Conservation (phyloP, 495 filamentous ascomycete genomes). For the Lasiosphaeria hispida region DNA sequence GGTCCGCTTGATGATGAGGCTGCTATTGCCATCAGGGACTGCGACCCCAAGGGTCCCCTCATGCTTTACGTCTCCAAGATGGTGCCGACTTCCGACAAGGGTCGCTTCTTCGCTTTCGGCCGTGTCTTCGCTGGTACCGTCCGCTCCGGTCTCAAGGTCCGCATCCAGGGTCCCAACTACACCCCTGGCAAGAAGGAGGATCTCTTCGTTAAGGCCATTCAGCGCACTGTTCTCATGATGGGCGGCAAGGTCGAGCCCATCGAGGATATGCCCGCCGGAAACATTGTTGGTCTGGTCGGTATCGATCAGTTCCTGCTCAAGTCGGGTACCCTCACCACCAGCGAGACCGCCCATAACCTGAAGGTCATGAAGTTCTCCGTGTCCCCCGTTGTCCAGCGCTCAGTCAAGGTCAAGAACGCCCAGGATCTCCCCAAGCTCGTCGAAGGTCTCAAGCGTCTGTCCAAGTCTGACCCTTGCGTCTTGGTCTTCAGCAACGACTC, state of each 20-base stretch:
- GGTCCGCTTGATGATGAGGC: constrained; percentile 89
- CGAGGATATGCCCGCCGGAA: constrained; percentile 97
- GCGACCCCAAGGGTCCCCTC: constrained; percentile 93
- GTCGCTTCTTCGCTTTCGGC: constrained; percentile 99
- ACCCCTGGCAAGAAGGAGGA: constrained; percentile 97
- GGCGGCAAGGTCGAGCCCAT: constrained; percentile 98
- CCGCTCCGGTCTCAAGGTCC: constrained; percentile 96
- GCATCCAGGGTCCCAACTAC: constrained; percentile 99
- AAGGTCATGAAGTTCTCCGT: constrained; percentile 99
- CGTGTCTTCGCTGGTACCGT: constrained; percentile 99
- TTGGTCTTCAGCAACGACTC: constrained; percentile 82
- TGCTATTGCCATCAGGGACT: constrained; percentile 94
- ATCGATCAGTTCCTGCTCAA: constrained; percentile 99
- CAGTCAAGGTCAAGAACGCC: constrained; percentile 99
- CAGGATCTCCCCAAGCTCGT: constrained; percentile 99
- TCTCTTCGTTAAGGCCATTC: constrained; percentile 98
- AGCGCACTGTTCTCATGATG: constrained; percentile 99
- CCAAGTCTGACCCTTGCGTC: constrained; percentile 99
- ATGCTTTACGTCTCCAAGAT: constrained; percentile 99
- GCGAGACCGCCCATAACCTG: constrained; percentile 97
- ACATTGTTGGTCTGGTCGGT: constrained; percentile 98
- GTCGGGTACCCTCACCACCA: constrained; percentile 97
- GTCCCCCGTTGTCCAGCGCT: constrained; percentile 96
- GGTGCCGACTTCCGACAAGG: constrained; percentile 99
- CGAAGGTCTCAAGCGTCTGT: constrained; percentile 99